phyloP scores from a whole-genome alignment of 1,284 basidiomycete species.

The Apiotrichum sp. region DNA sequence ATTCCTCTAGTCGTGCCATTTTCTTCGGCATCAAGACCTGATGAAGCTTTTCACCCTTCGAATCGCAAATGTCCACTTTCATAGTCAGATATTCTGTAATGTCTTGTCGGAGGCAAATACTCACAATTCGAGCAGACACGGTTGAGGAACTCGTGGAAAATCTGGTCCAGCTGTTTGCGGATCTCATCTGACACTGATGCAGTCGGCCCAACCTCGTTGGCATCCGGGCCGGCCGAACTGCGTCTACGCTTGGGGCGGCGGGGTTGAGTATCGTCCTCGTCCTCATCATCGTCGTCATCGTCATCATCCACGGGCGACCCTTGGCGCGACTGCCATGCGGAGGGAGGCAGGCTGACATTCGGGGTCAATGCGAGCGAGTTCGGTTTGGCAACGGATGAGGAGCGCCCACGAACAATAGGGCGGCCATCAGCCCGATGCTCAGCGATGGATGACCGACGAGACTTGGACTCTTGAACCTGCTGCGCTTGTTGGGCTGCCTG shows the following conservation, averaged over 20 bases:
- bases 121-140: slow-evolving; percentile 82
- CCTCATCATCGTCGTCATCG: slow-evolving; percentile 34
- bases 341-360: slow-evolving; percentile 35
- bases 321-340: slow-evolving; percentile 39
- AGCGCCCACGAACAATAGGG: slow-evolving; percentile 34
- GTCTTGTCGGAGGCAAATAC: slow-evolving; percentile 30
- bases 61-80: slow-evolving; percentile 82
- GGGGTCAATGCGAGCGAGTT: slow-evolving; percentile 19
- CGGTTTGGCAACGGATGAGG: slow-evolving; percentile 33
- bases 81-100: slow-evolving; percentile 8
- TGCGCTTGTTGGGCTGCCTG: slow-evolving; percentile 1
- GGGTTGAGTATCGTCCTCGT: slow-evolving; percentile 32
- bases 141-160: slow-evolving; percentile 87
- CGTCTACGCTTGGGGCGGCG: slow-evolving; percentile 34
- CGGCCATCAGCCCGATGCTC: slow-evolving; percentile 36
- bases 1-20: slow-evolving; percentile 93
- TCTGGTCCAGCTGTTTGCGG: slow-evolving; percentile 71
- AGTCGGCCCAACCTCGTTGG: slow-evolving; percentile 3
- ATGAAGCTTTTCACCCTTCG: slow-evolving; percentile 94
- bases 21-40: slow-evolving; percentile 98
- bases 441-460: slow-evolving; percentile 8
- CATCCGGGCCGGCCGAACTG: slow-evolving; percentile 28
- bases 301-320: slow-evolving; percentile 32
- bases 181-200: slow-evolving; percentile 57
- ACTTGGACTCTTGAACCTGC: slow-evolving; percentile 4